Evolutionary conservation across 345 rosid genomes (phyloP).

Genomic region (Turritis glabra): DNA sequence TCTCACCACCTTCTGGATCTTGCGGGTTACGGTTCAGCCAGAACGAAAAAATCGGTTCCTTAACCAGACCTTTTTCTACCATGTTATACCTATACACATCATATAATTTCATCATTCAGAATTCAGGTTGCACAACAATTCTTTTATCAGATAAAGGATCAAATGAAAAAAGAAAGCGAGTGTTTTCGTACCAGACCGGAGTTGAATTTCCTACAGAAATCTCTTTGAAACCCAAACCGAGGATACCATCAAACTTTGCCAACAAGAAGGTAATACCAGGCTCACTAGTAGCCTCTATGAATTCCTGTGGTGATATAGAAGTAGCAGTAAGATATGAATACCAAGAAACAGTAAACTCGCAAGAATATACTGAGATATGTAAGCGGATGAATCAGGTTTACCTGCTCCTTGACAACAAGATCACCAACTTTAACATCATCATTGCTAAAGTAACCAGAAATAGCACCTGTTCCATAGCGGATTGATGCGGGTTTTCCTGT

Average conservation of each 20-base stretch:
- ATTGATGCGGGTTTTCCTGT: slow-evolving; percentile 81
- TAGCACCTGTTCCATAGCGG: slow-evolving; percentile 88
- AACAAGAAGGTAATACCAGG: slow-evolving; percentile 83
- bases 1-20: slow-evolving; percentile 82
- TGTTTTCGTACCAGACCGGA: slow-evolving; percentile 69
- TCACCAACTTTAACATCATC: slow-evolving; percentile 81
- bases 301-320: slow-evolving; percentile 51
- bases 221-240: slow-evolving; percentile 96
- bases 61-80: slow-evolving; percentile 72
- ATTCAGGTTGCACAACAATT: not conserved
- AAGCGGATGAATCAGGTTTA: not conserved
- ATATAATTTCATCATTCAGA: not conserved
- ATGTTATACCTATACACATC: slow-evolving; percentile 72
- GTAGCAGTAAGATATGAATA: not conserved
- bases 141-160: not conserved
- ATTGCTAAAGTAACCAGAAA: slow-evolving; percentile 82
- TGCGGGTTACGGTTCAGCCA: slow-evolving; percentile 83
- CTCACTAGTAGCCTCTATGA: slow-evolving; percentile 92
- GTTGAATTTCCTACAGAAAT: slow-evolving; percentile 76
- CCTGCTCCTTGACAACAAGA: slow-evolving; percentile 72
- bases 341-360: not conserved
- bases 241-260: slow-evolving; percentile 90
- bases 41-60: slow-evolving; percentile 83
- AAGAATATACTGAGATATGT: slow-evolving; percentile 4
- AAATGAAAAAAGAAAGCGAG: not conserved